These are phyloP conservation scores for Suillus americanus DNA, from an alignment of 768 basidiomycete species.

Conservation along the genomic window DNA sequence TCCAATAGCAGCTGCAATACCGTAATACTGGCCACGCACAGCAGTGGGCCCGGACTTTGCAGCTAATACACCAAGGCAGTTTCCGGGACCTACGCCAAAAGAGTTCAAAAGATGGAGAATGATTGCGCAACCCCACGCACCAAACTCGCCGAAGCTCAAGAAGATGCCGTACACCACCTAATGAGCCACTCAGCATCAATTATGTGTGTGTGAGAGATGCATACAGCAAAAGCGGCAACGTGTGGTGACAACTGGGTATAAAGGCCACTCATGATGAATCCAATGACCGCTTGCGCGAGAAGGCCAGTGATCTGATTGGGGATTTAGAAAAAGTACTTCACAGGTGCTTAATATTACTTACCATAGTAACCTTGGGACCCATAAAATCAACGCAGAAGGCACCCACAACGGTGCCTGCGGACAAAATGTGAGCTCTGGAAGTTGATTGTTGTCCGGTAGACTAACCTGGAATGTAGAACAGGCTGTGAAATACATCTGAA, in stretches of 20 bases:
- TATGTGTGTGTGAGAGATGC: conserved; percentile 17
- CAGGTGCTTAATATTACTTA: conserved; percentile 22
- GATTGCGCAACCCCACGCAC: conserved; percentile 27
- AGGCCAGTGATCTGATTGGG: conserved; percentile 60
- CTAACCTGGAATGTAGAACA: conserved; percentile 66
- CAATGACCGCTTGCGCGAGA: conserved; percentile 65
- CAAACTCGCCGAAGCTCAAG: conserved; percentile 85
- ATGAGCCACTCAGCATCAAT: background rate
- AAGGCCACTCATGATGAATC: conserved; percentile 88
- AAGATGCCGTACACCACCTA: conserved; percentile 90
- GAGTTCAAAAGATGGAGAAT: conserved; percentile 5
- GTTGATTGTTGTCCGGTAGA: background rate
- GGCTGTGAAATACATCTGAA: conserved; percentile 29
- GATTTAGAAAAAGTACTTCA: background rate
- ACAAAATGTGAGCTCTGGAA: conserved; percentile 9
- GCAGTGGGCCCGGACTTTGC: conserved; percentile 86
- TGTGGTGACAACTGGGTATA: conserved; percentile 62
- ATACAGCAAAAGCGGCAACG: conserved; percentile 73
- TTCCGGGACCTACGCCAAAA: conserved; percentile 62
- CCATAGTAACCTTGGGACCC: conserved; percentile 78
- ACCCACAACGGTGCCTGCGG: conserved; percentile 58
- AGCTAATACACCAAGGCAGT: conserved; percentile 83
- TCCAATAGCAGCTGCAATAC: conserved; percentile 81
- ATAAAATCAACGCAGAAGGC: conserved; percentile 76
- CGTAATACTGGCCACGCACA: conserved; percentile 84